Evolutionary conservation across 208 protist genomes (phyloP).

Genomic region (Acanthamoeba sp.): DNA sequence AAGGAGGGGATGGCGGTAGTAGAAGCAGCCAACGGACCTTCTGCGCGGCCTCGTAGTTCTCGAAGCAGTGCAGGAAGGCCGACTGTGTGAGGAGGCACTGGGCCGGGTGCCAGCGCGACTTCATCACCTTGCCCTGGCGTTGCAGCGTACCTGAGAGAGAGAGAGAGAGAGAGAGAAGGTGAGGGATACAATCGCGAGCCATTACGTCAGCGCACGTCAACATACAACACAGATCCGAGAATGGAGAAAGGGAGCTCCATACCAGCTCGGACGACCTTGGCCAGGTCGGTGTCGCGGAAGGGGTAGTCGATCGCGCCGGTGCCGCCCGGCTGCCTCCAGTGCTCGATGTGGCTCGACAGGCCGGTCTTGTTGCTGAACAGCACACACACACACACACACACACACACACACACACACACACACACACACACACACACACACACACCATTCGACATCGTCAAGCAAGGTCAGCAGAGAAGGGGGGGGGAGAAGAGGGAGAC

Average conservation of each 20-base stretch:
- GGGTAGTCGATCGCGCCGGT: background rate
- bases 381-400: no score
- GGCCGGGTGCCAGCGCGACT: conserved; percentile 6
- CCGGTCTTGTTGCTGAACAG: background rate
- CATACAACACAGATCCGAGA: background rate
- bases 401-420: no score
- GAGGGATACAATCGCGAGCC: no score
- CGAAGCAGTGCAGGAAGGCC: conserved; percentile 24
- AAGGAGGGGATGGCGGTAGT: background rate
- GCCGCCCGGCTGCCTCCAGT: conserved; percentile 1
- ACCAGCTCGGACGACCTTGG: background rate
- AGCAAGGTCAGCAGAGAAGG: no score
- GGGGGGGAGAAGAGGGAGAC: no score
- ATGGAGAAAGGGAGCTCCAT: background rate
- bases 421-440: no score
- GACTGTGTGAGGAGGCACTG: conserved; percentile 9
- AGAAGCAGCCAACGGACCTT: background rate
- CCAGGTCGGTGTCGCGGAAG: background rate
- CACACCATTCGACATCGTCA: no score
- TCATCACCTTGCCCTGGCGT: conserved; percentile 15
- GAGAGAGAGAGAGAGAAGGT: background rate
- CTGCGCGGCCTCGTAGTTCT: conserved; percentile 1
- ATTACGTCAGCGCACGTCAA: no score
- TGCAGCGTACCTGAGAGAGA: background rate
- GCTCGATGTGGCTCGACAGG: background rate